A percentile compares a stretch with the other conserved stretches of the same genome.
phyloP scores from a whole-genome alignment of 1,284 basidiomycete genomes.

The Cerioporus squamosus region DNA sequence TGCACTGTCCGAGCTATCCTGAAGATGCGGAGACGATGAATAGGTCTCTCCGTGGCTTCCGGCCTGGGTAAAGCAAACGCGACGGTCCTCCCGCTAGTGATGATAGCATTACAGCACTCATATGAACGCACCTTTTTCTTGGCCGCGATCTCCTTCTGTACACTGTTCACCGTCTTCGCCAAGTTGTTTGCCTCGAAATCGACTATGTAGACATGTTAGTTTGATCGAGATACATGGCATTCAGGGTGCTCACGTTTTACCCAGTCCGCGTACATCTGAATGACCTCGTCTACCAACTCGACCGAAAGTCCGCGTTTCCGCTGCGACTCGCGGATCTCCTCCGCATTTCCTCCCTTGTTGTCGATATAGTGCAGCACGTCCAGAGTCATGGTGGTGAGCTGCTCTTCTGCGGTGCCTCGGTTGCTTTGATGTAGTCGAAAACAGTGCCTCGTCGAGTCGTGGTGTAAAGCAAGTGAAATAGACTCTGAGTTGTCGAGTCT shows the following conservation, averaged over 20 bases:
- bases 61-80: no score
- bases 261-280: slow-evolving; percentile 93
- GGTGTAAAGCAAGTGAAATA: not conserved
- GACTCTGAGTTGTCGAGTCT: not conserved
- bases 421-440: not conserved
- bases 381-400: slow-evolving; percentile 58
- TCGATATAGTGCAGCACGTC: slow-evolving; percentile 82
- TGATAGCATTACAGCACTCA: no score
- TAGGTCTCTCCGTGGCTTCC: no score
- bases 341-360: slow-evolving; percentile 93
- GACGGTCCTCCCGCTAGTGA: no score
- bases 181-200: slow-evolving; percentile 84
- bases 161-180: slow-evolving; percentile 84
- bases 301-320: slow-evolving; percentile 88
- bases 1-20: no score
- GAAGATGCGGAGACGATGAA: no score
- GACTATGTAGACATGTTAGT: slow-evolving; percentile 50
- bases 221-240: not conserved
- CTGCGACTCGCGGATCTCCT: slow-evolving; percentile 92
- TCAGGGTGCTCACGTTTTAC: slow-evolving; percentile 73
- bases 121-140: slow-evolving; percentile 82
- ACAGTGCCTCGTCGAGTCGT: not conserved
- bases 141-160: slow-evolving; percentile 92
- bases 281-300: slow-evolving; percentile 93
- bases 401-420: not conserved